phyloP scores from a whole-genome alignment of 352 stramenopile genomes.

The Elongisporangium prolatum region DNA sequence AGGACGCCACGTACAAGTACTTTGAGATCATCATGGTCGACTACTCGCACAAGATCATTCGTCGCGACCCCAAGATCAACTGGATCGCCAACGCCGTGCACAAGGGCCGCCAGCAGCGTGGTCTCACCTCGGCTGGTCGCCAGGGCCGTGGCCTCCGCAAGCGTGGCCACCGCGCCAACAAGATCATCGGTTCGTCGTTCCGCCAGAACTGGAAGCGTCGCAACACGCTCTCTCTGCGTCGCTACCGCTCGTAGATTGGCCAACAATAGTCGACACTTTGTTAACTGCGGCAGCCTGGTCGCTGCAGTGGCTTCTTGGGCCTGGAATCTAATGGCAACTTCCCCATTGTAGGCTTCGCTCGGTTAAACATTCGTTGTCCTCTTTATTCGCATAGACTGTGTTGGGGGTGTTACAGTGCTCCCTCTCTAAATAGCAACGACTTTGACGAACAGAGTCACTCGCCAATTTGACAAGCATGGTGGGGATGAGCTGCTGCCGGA shows the following conservation, averaged over 20 bases:
- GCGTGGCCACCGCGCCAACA: slow-evolving; percentile 98
- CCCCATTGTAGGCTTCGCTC: neutral
- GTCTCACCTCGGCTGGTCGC: slow-evolving; percentile 97
- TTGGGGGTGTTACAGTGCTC: neutral
- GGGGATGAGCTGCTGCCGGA: slow-evolving; percentile 48
- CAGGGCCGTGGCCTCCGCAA: slow-evolving; percentile 97
- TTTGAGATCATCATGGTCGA: slow-evolving; percentile 99
- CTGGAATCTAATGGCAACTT: neutral
- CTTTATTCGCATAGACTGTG: too few relatives aligned
- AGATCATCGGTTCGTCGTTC: slow-evolving; percentile 97
- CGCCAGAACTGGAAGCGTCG: slow-evolving; percentile 97
- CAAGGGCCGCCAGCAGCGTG: slow-evolving; percentile 99
- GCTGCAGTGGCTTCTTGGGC: neutral
- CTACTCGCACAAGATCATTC: slow-evolving; percentile 96
- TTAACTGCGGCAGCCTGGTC: neutral
- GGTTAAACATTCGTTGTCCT: neutral
- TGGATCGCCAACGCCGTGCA: slow-evolving; percentile 99
- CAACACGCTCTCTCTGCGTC: slow-evolving; percentile 98
- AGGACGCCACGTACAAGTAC: slow-evolving; percentile 99
- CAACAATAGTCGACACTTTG: neutral
- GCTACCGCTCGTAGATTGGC: slow-evolving; percentile 92
- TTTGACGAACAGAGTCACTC: neutral
- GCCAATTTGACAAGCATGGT: slow-evolving; percentile 3
- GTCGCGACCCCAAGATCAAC: slow-evolving; percentile 99
- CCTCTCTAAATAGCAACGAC: neutral